Evolutionary conservation across 345 rosid genomes (phyloP).

Genomic region (Rhizophora apiculata): DNA sequence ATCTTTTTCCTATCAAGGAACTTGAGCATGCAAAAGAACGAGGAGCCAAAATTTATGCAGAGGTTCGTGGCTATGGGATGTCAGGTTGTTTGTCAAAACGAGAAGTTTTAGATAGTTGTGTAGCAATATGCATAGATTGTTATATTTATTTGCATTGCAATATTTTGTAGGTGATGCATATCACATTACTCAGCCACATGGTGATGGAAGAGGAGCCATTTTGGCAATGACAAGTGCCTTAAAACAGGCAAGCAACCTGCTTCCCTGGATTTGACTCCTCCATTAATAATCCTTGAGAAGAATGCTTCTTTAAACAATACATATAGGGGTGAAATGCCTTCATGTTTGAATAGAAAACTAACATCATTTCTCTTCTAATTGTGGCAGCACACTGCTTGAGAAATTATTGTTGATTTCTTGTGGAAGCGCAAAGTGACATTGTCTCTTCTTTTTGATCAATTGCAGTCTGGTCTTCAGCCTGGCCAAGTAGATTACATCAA

Average conservation of each 20-base stretch:
- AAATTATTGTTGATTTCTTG: conserved; percentile 5
- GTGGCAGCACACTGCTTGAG: not conserved
- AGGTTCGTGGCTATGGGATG: conserved; percentile 96
- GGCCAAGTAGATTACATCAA: conserved; percentile 82
- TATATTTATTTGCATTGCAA: conserved; percentile 12
- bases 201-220: conserved; percentile 86
- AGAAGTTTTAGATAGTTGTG: not conserved
- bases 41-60: conserved; percentile 87
- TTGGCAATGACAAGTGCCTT: conserved; percentile 87
- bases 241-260: conserved; percentile 47
- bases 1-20: conserved; percentile 46
- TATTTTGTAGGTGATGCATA: conserved; percentile 76
- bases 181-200: conserved; percentile 89
- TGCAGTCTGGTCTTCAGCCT: conserved; percentile 76
- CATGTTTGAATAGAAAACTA: conserved; percentile 4
- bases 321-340: conserved; percentile 1
- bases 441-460: conserved; percentile 18
- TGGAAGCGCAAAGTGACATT: conserved; percentile 17
- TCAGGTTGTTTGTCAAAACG: conserved; percentile 53
- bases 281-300: conserved; percentile 4
- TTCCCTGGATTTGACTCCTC: not conserved
- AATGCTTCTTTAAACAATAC: not conserved
- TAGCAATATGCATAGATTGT: not conserved
- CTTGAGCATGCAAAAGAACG: conserved; percentile 86
- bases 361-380: conserved; percentile 4